Conservation (phyloP, 805 yeast species). For the Barnettozyma sucrosica region DNA sequence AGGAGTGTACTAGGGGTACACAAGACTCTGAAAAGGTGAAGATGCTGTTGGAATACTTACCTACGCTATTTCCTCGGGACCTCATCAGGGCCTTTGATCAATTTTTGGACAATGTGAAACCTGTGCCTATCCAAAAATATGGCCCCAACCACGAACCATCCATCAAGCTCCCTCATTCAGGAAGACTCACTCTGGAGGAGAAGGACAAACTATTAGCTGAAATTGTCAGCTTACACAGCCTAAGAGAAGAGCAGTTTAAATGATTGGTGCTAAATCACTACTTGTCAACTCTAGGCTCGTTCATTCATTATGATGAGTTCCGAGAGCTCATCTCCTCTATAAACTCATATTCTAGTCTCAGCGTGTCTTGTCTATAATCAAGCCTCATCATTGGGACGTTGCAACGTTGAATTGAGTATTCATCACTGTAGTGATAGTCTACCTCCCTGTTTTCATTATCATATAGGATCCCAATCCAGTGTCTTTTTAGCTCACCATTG, state of each 20-base stretch:
- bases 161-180: neutral
- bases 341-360: conserved; percentile 19
- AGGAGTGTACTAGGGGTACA: neutral
- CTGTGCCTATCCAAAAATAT: neutral
- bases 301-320: neutral
- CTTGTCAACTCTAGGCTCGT: too few species aligned
- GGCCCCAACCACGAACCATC: neutral
- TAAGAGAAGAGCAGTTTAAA: neutral
- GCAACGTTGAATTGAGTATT: conserved; percentile 22
- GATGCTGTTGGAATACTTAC: neutral
- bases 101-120: neutral
- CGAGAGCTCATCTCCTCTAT: conserved; percentile 4
- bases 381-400: conserved; percentile 27
- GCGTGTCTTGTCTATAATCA: conserved; percentile 20
- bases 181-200: neutral
- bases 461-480: conserved; percentile 26
- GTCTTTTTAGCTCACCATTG: conserved; percentile 20
- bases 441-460: neutral
- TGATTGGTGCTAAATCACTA: too few species aligned
- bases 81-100: neutral
- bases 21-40: neutral
- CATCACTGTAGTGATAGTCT: conserved; percentile 19
- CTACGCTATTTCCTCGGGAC: neutral
- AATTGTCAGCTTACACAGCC: neutral
- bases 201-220: neutral